A percentile compares a stretch with the other conserved stretches of the same genome.
Evolutionary conservation across 352 stramenopile genomes (phyloP).

Genomic region (Globisporangium carolinianum): DNA sequence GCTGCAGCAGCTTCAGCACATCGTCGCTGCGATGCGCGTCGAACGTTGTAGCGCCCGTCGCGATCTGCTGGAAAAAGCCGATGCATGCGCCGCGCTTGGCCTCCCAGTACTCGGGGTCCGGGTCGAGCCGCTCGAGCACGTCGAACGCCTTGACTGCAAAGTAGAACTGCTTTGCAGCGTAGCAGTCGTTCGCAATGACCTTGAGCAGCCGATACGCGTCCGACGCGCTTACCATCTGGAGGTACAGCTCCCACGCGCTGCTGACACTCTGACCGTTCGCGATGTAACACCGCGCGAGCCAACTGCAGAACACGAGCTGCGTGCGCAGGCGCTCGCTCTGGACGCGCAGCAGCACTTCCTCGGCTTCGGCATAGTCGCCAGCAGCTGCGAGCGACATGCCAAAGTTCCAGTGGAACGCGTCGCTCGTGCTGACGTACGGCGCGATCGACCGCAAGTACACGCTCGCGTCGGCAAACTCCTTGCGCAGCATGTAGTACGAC

Average conservation of each 20-base stretch:
- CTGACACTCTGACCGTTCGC: slow-evolving; percentile 16
- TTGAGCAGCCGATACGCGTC: slow-evolving; percentile 48
- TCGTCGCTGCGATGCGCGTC: slow-evolving; percentile 29
- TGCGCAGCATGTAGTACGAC: slow-evolving; percentile 58
- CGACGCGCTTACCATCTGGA: slow-evolving; percentile 40
- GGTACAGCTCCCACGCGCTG: slow-evolving; percentile 60
- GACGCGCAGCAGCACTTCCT: slow-evolving; percentile 49
- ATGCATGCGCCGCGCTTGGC: slow-evolving; percentile 64
- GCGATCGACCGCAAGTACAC: slow-evolving; percentile 67
- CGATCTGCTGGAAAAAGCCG: slow-evolving; percentile 56
- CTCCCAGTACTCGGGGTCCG: slow-evolving; percentile 71
- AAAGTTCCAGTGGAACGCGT: slow-evolving; percentile 83
- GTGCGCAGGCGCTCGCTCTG: slow-evolving; percentile 21
- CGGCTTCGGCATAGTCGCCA: slow-evolving; percentile 37
- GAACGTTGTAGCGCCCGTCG: slow-evolving; percentile 20
- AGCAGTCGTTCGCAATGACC: slow-evolving; percentile 67
- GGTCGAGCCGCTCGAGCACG: slow-evolving; percentile 61
- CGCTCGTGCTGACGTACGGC: slow-evolving; percentile 38
- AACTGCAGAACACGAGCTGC: slow-evolving; percentile 37
- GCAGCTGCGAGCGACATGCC: slow-evolving; percentile 44
- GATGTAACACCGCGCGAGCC: slow-evolving; percentile 59
- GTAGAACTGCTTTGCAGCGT: slow-evolving; percentile 51
- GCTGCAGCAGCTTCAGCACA: slow-evolving; percentile 37
- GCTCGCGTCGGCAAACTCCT: slow-evolving; percentile 53
- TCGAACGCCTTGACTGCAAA: slow-evolving; percentile 67